These are phyloP conservation scores for Ensete glaucum DNA, from an alignment of 176 grass and related monocot genomes.

Conservation along the genomic window DNA sequence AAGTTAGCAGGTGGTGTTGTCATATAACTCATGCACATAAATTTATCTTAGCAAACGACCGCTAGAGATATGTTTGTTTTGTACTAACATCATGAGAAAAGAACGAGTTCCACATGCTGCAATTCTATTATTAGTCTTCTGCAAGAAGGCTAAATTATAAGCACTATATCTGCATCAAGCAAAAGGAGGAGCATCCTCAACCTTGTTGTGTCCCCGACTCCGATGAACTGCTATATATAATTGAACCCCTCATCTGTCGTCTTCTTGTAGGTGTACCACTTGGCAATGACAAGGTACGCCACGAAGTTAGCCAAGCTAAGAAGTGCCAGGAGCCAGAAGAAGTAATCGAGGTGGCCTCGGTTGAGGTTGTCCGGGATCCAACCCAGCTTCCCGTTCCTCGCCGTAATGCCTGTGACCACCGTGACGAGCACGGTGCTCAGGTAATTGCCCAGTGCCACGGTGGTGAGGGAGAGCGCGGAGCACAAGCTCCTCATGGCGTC, in stretches of 20 bases:
- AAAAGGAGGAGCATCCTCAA: neutral
- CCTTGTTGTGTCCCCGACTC: too few species aligned
- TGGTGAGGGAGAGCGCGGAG: conserved; percentile 2
- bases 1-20: too few species aligned
- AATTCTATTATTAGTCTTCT: neutral
- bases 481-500: conserved; percentile 15
- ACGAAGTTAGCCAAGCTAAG: neutral
- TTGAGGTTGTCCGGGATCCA: conserved; percentile 15
- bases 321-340: conserved; percentile 13
- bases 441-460: conserved; percentile 6
- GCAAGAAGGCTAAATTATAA: neutral
- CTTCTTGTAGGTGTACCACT: conserved; percentile 13
- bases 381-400: neutral
- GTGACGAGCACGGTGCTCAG: conserved; percentile 1
- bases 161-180: too few species aligned
- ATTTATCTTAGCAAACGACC: neutral
- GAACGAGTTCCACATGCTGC: neutral
- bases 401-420: neutral
- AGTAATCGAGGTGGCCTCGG: conserved; percentile 11
- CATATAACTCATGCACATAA: too few species aligned
- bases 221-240: too few species aligned
- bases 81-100: neutral
- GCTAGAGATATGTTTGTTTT: neutral
- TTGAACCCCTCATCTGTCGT: neutral
- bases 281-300: conserved; percentile 4